Evolutionary conservation across 208 protist genomes (phyloP).

Genomic region (Crithidia fasciculata): DNA sequence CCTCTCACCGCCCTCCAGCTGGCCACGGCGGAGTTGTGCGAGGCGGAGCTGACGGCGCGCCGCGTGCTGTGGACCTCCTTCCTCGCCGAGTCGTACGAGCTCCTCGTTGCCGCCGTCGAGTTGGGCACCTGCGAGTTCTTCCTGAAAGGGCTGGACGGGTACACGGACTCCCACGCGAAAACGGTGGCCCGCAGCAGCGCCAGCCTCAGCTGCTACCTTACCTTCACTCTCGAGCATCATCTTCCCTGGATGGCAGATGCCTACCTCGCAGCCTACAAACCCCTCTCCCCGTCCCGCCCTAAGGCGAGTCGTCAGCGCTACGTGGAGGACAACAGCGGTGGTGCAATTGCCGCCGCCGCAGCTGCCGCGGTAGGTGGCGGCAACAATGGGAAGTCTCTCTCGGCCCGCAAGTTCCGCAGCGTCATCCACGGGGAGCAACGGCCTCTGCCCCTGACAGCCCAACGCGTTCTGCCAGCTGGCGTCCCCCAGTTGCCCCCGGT

Average conservation of each 20-base stretch:
- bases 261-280: constrained; percentile 11
- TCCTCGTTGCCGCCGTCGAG: not conserved
- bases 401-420: constrained; percentile 13
- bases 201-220: not conserved
- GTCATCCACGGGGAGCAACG: not conserved
- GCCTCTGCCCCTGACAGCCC: not conserved
- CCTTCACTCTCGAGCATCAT: constrained; percentile 1
- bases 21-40: constrained; percentile 1
- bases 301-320: not conserved
- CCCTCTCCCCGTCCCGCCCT: not conserved
- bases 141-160: not conserved
- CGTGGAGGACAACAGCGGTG: not conserved
- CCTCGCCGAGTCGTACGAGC: constrained; percentile 10
- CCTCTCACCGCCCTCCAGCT: constrained; percentile 3
- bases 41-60: constrained; percentile 4
- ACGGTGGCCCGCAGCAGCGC: not conserved
- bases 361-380: too few relatives aligned
- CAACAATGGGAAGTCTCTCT: too few relatives aligned
- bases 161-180: too few relatives aligned
- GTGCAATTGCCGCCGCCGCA: not conserved
- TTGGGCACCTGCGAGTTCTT: not conserved
- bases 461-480: not conserved
- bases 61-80: constrained; percentile 11
- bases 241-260: constrained; percentile 14
- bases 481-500: not conserved